Conservation (phyloP, 2,329 filamentous ascomycete genomes). For the Chaetomium globosum region DNA sequence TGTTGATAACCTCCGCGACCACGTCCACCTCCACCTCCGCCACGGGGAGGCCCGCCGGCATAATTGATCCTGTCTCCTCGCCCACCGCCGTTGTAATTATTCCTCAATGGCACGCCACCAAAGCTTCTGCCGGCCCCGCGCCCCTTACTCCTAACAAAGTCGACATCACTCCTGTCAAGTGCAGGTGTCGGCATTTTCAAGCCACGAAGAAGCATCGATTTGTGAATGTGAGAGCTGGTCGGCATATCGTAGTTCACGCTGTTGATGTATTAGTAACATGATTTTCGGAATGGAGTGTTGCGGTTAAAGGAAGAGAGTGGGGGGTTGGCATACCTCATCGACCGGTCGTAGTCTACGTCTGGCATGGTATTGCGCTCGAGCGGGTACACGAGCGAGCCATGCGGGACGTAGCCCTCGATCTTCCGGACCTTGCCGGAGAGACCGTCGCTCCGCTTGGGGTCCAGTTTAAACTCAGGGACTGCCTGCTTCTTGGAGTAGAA, state of each 20-base stretch:
- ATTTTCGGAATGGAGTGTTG: not conserved
- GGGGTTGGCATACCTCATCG: conserved; percentile 67
- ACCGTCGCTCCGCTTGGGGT: conserved; percentile 74
- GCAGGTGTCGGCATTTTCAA: conserved; percentile 71
- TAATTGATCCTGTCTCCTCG: conserved; percentile 59
- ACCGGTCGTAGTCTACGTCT: conserved; percentile 80
- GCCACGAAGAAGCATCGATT: conserved; percentile 90
- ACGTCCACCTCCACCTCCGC: conserved; percentile 20
- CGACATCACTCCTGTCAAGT: conserved; percentile 75
- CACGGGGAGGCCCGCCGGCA: conserved; percentile 38
- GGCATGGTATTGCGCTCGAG: conserved; percentile 72
- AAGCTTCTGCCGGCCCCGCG: conserved; percentile 67
- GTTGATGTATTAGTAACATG: conserved; percentile 39
- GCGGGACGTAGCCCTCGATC: conserved; percentile 80
- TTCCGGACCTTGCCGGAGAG: conserved; percentile 80
- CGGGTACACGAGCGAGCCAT: conserved; percentile 77
- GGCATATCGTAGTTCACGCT: conserved; percentile 89
- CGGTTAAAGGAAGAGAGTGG: conserved; percentile 32
- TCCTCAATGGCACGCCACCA: conserved; percentile 58
- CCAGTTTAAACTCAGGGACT: conserved; percentile 67
- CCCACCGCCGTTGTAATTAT: conserved; percentile 48
- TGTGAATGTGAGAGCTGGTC: conserved; percentile 71
- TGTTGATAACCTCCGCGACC: conserved; percentile 31
- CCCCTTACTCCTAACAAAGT: conserved; percentile 68
- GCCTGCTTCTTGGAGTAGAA: conserved; percentile 92